A percentile compares a stretch with the other conserved stretches of the same genome.
Conservation (phyloP, 2,329 filamentous ascomycete genomes). For the Epichloe baconii region DNA sequence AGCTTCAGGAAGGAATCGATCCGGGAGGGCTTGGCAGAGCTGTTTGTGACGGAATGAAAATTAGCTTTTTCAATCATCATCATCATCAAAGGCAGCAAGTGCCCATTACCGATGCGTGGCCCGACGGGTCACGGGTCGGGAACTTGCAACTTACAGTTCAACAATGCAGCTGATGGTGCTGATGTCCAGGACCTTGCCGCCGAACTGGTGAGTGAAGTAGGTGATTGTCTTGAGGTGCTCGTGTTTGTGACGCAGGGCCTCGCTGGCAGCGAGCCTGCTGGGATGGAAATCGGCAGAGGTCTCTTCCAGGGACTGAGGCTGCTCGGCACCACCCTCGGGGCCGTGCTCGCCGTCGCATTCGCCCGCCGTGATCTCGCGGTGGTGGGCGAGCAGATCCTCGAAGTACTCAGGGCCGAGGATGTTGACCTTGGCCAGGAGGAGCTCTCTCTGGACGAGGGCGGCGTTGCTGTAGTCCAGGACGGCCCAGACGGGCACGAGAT, state of each 20-base stretch:
- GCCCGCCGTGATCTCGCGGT: constrained; percentile 65
- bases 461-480: constrained; percentile 91
- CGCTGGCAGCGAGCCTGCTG: constrained; percentile 67
- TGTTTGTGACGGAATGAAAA: constrained; percentile 17
- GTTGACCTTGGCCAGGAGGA: constrained; percentile 91
- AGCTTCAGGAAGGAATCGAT: constrained; percentile 98
- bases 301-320: constrained; percentile 32
- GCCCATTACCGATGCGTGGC: too few relatives aligned
- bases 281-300: constrained; percentile 69
- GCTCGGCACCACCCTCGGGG: constrained; percentile 21
- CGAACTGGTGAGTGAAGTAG: constrained; percentile 93
- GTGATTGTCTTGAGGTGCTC: constrained; percentile 95
- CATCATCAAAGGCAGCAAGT: too few relatives aligned
- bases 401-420: constrained; percentile 97
- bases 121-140: too few relatives aligned
- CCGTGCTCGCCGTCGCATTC: constrained; percentile 32
- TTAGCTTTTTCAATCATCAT: not conserved
- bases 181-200: constrained; percentile 93
- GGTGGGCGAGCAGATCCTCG: constrained; percentile 89
- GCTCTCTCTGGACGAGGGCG: constrained; percentile 87
- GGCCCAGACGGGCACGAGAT: constrained; percentile 95
- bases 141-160: constrained; percentile 60
- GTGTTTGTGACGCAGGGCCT: constrained; percentile 92
- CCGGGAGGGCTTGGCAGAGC: constrained; percentile 80
- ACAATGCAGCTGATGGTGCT: constrained; percentile 98